A percentile compares a stretch with the other conserved stretches of the same genome.
Conservation (phyloP, 805 yeast species). For the Metschnikowia colocasiae region DNA sequence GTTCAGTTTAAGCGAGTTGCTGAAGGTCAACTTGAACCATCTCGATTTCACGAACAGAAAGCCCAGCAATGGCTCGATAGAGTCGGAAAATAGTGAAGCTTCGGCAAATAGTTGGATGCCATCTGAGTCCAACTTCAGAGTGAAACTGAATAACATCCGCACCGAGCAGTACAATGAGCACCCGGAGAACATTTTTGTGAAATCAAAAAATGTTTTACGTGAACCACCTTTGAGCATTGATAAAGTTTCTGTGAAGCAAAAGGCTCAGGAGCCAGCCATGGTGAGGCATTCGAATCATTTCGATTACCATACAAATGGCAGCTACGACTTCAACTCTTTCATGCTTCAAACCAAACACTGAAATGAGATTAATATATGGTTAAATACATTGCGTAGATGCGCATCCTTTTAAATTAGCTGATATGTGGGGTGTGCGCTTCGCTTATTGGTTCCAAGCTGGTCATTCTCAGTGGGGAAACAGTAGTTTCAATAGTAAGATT, state of each 20-base stretch:
- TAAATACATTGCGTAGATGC: neutral
- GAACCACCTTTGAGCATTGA: neutral
- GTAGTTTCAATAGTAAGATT: neutral
- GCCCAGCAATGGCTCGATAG: conserved; percentile 8
- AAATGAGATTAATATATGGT: neutral
- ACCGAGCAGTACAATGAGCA: neutral
- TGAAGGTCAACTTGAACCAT: conserved; percentile 1
- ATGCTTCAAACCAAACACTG: conserved; percentile 24
- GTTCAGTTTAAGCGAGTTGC: neutral
- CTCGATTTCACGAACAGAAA: conserved; percentile 1
- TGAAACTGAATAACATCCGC: conserved; percentile 4
- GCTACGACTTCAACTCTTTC: conserved; percentile 37
- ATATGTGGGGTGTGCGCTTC: conserved; percentile 19
- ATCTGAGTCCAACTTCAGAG: conserved; percentile 16
- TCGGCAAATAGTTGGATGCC: conserved; percentile 19
- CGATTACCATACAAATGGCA: conserved; percentile 30
- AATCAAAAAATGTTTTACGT: neutral
- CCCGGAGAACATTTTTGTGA: neutral
- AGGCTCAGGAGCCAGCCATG: neutral
- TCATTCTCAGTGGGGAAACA: conserved; percentile 3
- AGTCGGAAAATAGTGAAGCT: conserved; percentile 14
- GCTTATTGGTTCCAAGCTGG: conserved; percentile 22
- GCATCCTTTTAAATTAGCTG: neutral
- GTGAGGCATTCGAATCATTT: conserved; percentile 23
- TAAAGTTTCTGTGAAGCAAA: neutral